A percentile compares a stretch with the other conserved stretches of the same genome.
Evolutionary conservation across 2,329 filamentous ascomycete species (phyloP).

Genomic region (Bimuria novae-zelandiae): DNA sequence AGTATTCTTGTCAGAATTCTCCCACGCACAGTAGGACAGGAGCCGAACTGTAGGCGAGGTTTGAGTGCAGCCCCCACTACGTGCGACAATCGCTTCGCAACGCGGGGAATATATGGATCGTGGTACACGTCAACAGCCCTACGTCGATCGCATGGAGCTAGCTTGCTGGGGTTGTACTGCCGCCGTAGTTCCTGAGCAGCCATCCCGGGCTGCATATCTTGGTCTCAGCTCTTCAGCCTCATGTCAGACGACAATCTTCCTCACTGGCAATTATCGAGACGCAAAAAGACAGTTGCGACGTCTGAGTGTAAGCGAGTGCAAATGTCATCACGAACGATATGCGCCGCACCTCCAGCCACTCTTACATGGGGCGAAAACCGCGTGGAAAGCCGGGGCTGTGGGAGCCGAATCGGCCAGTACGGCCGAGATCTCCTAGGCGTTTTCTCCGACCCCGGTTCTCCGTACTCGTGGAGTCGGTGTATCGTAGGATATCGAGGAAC

Average conservation of each 20-base stretch:
- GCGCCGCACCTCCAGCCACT: constrained; percentile 1
- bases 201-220: no score
- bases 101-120: no score
- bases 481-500: not conserved
- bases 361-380: not conserved
- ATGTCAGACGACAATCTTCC: not conserved
- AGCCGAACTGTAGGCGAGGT: no score
- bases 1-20: no score
- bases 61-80: no score
- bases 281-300: not conserved
- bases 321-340: no score
- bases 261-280: not conserved
- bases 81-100: no score
- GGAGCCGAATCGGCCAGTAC: not conserved
- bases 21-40: no score
- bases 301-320: not conserved
- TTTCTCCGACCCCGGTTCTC: not conserved
- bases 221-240: not conserved
- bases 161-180: no score
- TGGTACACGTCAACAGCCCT: no score
- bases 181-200: no score
- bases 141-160: no score
- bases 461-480: not conserved
- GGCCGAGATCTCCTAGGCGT: not conserved
- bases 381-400: not conserved